These are phyloP conservation scores for Kodamaea jinghongensis DNA, from an alignment of 805 yeast species.

Conservation along the genomic window DNA sequence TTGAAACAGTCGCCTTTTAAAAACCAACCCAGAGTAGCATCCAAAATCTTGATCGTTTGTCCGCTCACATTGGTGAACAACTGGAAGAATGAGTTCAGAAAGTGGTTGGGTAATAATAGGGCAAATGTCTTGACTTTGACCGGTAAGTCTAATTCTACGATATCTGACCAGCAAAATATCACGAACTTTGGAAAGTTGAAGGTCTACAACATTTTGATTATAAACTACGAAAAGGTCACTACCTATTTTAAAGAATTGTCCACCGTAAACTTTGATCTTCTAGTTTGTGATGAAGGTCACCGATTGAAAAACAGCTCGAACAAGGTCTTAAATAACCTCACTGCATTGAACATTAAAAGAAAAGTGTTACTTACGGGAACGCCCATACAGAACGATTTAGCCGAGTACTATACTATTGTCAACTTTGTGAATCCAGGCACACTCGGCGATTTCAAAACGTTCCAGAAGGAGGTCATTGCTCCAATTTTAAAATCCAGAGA, in stretches of 20 bases:
- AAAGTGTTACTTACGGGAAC: slow-evolving; percentile 80
- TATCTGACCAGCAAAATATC: slow-evolving; percentile 57
- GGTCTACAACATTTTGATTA: slow-evolving; percentile 77
- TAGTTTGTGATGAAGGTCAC: slow-evolving; percentile 96
- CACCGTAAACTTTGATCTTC: slow-evolving; percentile 54
- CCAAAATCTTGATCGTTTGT: slow-evolving; percentile 75
- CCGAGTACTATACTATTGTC: slow-evolving; percentile 75
- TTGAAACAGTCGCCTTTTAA: slow-evolving; percentile 36
- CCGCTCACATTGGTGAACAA: slow-evolving; percentile 87
- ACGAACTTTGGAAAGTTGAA: slow-evolving; percentile 60
- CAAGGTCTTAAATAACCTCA: slow-evolving; percentile 66
- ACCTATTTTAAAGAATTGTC: slow-evolving; percentile 51
- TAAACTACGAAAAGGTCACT: slow-evolving; percentile 83
- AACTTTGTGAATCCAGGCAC: slow-evolving; percentile 85
- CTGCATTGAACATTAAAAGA: slow-evolving; percentile 49
- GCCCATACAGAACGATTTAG: slow-evolving; percentile 89
- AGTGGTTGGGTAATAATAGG: slow-evolving; percentile 74
- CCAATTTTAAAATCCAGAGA: slow-evolving; percentile 76
- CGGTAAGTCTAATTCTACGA: slow-evolving; percentile 45
- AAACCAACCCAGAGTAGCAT: slow-evolving; percentile 47
- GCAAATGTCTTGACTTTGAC: slow-evolving; percentile 65
- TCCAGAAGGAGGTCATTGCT: slow-evolving; percentile 59
- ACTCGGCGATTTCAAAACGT: slow-evolving; percentile 57
- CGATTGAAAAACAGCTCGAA: slow-evolving; percentile 73
- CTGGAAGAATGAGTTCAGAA: slow-evolving; percentile 85